A percentile compares a stretch with the other conserved stretches of the same genome.
These are phyloP conservation scores for Candida anglica DNA, from an alignment of 805 yeast species.

Conservation along the genomic window DNA sequence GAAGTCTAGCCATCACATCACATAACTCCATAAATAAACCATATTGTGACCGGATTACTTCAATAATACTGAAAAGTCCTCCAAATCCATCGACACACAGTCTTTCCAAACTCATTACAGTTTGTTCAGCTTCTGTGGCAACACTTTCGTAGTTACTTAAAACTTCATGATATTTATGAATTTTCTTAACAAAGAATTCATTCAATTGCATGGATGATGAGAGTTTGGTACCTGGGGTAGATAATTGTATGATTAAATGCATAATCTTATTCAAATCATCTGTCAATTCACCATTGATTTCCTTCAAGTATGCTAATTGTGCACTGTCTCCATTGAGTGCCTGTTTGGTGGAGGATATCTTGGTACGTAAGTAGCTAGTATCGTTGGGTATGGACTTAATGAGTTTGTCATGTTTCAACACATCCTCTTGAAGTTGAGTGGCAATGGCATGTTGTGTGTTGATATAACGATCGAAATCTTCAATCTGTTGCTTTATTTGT, in stretches of 20 bases:
- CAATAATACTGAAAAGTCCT: constrained; percentile 44
- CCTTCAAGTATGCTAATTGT: constrained; percentile 30
- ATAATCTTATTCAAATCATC: constrained; percentile 52
- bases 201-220: constrained; percentile 53
- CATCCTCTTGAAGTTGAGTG: constrained; percentile 59
- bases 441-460: constrained; percentile 72
- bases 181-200: constrained; percentile 50
- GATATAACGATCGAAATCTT: constrained; percentile 66
- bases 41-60: constrained; percentile 65
- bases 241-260: constrained; percentile 47
- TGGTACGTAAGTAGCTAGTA: constrained; percentile 57
- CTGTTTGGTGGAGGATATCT: constrained; percentile 61
- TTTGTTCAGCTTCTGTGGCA: constrained; percentile 56
- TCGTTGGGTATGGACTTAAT: constrained; percentile 73
- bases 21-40: constrained; percentile 70
- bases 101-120: constrained; percentile 40
- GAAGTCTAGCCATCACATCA: constrained; percentile 68
- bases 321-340: constrained; percentile 50
- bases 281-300: constrained; percentile 35
- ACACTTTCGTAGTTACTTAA: constrained; percentile 58
- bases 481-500: constrained; percentile 63
- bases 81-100: constrained; percentile 38
- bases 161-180: constrained; percentile 45
- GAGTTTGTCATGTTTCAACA: constrained; percentile 57
- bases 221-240: constrained; percentile 53